phyloP scores from a whole-genome alignment of 1,284 basidiomycete genomes.

The Abortiporus biennis region DNA sequence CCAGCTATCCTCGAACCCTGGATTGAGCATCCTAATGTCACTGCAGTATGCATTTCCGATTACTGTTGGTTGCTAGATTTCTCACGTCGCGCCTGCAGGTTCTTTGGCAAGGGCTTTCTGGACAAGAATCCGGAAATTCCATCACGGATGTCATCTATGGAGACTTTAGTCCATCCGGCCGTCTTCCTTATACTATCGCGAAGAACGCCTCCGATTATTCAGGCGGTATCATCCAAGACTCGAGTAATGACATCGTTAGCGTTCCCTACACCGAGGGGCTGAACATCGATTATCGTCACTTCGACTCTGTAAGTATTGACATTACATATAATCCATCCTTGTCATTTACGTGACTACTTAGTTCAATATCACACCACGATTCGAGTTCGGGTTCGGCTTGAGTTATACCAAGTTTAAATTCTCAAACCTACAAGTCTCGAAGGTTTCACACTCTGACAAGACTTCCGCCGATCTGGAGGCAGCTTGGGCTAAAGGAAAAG shows the following conservation, averaged over 20 bases:
- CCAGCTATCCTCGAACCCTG: slow-evolving; percentile 70
- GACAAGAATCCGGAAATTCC: slow-evolving; percentile 74
- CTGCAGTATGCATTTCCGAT: slow-evolving; percentile 26
- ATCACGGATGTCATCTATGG: slow-evolving; percentile 72
- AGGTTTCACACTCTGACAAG: slow-evolving; percentile 27
- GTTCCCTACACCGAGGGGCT: slow-evolving; percentile 67
- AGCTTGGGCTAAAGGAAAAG: slow-evolving; percentile 49
- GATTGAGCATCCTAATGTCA: slow-evolving; percentile 76
- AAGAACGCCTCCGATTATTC: slow-evolving; percentile 62
- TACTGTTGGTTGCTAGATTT: slow-evolving; percentile 17
- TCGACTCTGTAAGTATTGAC: slow-evolving; percentile 52
- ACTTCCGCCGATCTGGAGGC: slow-evolving; percentile 32
- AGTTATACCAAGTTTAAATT: slow-evolving; percentile 81
- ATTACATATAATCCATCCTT: not conserved
- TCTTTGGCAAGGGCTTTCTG: slow-evolving; percentile 64
- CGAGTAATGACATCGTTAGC: slow-evolving; percentile 34
- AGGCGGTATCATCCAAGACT: slow-evolving; percentile 20
- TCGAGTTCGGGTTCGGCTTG: slow-evolving; percentile 80
- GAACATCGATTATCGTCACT: slow-evolving; percentile 74
- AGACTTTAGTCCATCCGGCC: slow-evolving; percentile 66
- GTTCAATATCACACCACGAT: slow-evolving; percentile 52
- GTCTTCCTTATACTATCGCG: slow-evolving; percentile 80
- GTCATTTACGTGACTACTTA: slow-evolving; percentile 6
- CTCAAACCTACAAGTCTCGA: slow-evolving; percentile 40
- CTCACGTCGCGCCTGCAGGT: slow-evolving; percentile 27